Percentiles rank a stretch among this genome's conserved stretches.
Evolutionary conservation across 208 protist species (phyloP).

Genomic region (Crithidia brevicula): DNA sequence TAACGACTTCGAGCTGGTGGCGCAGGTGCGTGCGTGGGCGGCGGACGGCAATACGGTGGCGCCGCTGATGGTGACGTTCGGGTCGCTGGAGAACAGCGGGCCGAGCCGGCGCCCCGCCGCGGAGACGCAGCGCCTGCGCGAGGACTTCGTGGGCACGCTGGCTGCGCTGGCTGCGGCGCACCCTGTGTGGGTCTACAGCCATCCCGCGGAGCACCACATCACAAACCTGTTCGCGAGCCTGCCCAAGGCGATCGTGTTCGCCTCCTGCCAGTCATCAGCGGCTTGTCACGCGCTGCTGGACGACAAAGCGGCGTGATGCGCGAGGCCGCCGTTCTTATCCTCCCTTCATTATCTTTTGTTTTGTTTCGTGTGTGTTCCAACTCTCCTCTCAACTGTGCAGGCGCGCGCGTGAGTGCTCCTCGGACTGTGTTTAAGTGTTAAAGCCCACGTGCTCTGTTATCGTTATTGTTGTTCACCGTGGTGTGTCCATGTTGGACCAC

Average conservation of each 20-base stretch:
- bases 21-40: constrained; percentile 1
- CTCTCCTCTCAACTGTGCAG: too few species aligned
- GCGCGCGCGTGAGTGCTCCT: too few species aligned
- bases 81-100: constrained; percentile 13
- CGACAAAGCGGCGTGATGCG: too few species aligned
- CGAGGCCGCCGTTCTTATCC: too few species aligned
- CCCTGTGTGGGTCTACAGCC: constrained; percentile 16
- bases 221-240: constrained; percentile 21
- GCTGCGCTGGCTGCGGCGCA: not conserved
- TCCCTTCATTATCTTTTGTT: too few species aligned
- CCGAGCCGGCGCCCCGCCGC: constrained; percentile 1
- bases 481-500: too few species aligned
- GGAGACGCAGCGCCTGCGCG: constrained; percentile 11
- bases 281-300: constrained; percentile 14
- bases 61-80: constrained; percentile 27
- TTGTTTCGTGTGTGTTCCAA: too few species aligned
- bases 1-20: constrained; percentile 15
- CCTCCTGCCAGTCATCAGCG: constrained; percentile 7
- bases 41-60: not conserved
- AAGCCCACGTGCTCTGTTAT: too few species aligned
- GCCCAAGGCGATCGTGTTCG: constrained; percentile 20
- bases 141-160: constrained; percentile 2
- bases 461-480: too few species aligned
- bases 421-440: too few species aligned
- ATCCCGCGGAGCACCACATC: constrained; percentile 25